Percentiles rank a stretch among this genome's conserved stretches.
Evolutionary conservation across 2,329 filamentous ascomycete species (phyloP).

Genomic region (Aspergillus fumigatus): DNA sequence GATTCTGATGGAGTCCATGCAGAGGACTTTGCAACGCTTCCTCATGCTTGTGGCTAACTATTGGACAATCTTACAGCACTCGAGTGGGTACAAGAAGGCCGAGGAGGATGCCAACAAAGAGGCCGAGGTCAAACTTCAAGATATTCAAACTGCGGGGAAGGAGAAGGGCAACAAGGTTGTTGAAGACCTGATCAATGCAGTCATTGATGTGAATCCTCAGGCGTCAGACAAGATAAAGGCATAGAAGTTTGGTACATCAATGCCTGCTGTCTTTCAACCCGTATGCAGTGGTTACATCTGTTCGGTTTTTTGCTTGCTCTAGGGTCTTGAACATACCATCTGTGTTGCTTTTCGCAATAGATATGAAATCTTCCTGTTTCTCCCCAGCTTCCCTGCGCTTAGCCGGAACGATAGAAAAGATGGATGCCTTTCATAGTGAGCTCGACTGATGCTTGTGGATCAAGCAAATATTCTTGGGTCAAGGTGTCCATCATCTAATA

Average conservation of each 20-base stretch:
- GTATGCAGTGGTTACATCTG: conserved; percentile 4
- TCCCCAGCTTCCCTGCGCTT: neutral
- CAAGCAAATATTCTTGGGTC: no score
- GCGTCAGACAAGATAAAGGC: conserved; percentile 48
- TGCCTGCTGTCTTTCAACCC: neutral
- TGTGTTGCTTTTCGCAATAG: conserved; percentile 6
- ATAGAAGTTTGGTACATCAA: conserved; percentile 16
- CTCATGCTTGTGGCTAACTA: neutral
- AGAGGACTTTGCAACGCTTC: neutral
- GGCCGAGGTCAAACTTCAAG: conserved; percentile 72
- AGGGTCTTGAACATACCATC: conserved; percentile 12
- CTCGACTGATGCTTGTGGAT: neutral
- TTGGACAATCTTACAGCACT: conserved; percentile 58
- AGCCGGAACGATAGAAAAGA: neutral
- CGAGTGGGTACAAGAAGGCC: conserved; percentile 80
- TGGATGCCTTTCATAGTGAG: neutral
- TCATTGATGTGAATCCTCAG: conserved; percentile 76
- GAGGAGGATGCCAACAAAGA: conserved; percentile 76
- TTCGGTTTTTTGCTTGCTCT: conserved; percentile 7
- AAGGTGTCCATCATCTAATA: neutral
- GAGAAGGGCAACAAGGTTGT: conserved; percentile 77
- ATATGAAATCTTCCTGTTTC: neutral
- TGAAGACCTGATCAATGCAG: conserved; percentile 76
- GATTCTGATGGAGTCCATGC: neutral
- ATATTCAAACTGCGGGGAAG: conserved; percentile 75